phyloP scores from a whole-genome alignment of 495 filamentous ascomycete genomes.

The Penicillium tannophilum region DNA sequence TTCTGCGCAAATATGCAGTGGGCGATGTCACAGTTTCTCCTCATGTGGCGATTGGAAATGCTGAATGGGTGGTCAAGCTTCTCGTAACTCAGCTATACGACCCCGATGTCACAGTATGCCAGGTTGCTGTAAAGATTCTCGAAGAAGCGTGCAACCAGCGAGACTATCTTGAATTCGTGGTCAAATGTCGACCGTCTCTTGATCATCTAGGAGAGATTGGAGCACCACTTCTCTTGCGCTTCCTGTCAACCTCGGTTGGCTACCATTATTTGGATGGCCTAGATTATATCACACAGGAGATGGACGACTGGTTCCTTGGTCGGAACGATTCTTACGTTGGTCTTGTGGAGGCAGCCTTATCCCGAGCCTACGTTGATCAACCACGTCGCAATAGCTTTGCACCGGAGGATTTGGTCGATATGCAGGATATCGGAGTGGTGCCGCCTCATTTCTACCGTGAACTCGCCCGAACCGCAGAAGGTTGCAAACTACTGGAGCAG shows the following conservation, averaged over 20 bases:
- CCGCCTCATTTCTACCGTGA: slow-evolving; percentile 98
- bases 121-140: slow-evolving; percentile 91
- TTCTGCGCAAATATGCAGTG: slow-evolving; percentile 78
- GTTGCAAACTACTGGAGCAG: slow-evolving; percentile 83
- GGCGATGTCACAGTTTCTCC: slow-evolving; percentile 36
- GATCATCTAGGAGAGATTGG: slow-evolving; percentile 98
- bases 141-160: slow-evolving; percentile 96
- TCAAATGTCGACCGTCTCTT: slow-evolving; percentile 91
- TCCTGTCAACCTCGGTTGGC: slow-evolving; percentile 91
- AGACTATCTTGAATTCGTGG: slow-evolving; percentile 88
- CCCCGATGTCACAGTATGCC: slow-evolving; percentile 93
- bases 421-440: slow-evolving; percentile 65
- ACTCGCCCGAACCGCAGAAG: slow-evolving; percentile 87
- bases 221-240: slow-evolving; percentile 87
- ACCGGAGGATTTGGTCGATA: slow-evolving; percentile 59
- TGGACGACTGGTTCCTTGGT: slow-evolving; percentile 99
- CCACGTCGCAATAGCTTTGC: slow-evolving; percentile 44
- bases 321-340: slow-evolving; percentile 93
- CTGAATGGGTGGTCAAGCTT: slow-evolving; percentile 94
- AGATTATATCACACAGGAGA: slow-evolving; percentile 97
- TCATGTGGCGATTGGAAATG: slow-evolving; percentile 45
- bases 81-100: slow-evolving; percentile 98
- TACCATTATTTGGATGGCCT: slow-evolving; percentile 97
- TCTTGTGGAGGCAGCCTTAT: slow-evolving; percentile 94
- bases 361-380: slow-evolving; percentile 75